phyloP scores from a whole-genome alignment of 2,329 filamentous ascomycete genomes.

The Macrophomina pseudophaseolina region DNA sequence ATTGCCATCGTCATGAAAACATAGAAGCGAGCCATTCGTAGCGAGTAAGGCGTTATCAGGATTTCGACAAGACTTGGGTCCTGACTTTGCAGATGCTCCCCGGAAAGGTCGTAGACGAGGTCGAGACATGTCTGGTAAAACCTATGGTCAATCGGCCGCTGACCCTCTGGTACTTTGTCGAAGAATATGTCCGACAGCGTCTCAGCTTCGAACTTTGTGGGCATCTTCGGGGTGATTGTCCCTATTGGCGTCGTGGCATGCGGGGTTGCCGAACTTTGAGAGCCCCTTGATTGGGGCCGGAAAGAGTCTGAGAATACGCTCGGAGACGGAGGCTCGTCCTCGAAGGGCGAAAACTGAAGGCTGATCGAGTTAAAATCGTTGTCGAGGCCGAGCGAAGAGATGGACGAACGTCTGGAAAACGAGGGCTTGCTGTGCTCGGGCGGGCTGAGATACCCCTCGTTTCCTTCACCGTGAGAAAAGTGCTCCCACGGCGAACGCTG shows the following conservation, averaged over 20 bases:
- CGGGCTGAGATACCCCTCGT: constrained; percentile 33
- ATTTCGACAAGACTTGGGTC: background rate
- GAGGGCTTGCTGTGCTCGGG: constrained; percentile 32
- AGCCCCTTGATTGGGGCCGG: constrained; percentile 31
- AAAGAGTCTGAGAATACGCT: constrained; percentile 34
- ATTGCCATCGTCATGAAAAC: constrained; percentile 45
- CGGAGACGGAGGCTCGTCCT: constrained; percentile 32
- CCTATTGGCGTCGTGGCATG: constrained; percentile 33
- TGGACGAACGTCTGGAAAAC: constrained; percentile 39
- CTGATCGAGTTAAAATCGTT: constrained; percentile 38
- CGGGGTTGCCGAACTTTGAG: constrained; percentile 38
- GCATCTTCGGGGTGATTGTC: constrained; percentile 36
- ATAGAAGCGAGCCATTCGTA: constrained; percentile 43
- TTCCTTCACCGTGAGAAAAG: constrained; percentile 35
- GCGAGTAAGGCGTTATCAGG: constrained; percentile 31
- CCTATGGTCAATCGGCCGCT: constrained; percentile 23
- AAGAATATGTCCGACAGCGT: constrained; percentile 42
- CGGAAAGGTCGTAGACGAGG: background rate
- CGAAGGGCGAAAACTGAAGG: constrained; percentile 37
- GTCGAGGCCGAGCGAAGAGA: constrained; percentile 38
- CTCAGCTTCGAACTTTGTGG: constrained; percentile 44
- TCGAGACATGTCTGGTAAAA: constrained; percentile 12
- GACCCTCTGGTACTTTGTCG: constrained; percentile 35
- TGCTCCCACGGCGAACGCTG: constrained; percentile 43
- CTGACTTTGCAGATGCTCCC: background rate